phyloP scores from a whole-genome alignment of 176 grass and related monocot species.

The Leersia perrieri region DNA sequence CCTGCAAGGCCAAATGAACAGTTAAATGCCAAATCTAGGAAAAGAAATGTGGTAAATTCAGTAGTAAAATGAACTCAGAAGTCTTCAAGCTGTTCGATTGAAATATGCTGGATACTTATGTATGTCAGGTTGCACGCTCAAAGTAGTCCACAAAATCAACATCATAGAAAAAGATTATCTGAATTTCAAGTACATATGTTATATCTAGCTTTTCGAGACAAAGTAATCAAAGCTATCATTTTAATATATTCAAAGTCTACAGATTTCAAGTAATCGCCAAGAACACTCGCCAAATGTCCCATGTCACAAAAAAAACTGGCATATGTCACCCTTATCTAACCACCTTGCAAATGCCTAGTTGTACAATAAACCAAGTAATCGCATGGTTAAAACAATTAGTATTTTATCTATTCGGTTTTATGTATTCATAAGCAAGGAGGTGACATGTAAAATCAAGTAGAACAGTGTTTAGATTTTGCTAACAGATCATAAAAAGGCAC shows the following conservation, averaged over 20 bases:
- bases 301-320: neutral
- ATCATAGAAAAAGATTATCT: neutral
- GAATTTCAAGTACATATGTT: neutral
- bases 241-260: neutral
- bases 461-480: neutral
- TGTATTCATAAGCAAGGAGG: neutral
- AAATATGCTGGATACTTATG: neutral
- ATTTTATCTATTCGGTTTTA: neutral
- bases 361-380: neutral
- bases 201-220: neutral
- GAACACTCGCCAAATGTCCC: neutral
- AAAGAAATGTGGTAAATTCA: neutral
- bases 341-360: neutral
- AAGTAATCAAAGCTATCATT: neutral
- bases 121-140: neutral
- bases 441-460: neutral
- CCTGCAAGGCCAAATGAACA: conserved; percentile 53
- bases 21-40: conserved; percentile 12
- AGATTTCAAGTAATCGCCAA: neutral
- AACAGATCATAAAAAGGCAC: neutral
- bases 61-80: neutral
- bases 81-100: conserved; percentile 6
- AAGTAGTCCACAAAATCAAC: neutral
- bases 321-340: neutral
- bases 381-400: neutral